Base-by-base conservation (phyloP, 495 filamentous ascomycete species). In the Trichoderma parareesei region DNA sequence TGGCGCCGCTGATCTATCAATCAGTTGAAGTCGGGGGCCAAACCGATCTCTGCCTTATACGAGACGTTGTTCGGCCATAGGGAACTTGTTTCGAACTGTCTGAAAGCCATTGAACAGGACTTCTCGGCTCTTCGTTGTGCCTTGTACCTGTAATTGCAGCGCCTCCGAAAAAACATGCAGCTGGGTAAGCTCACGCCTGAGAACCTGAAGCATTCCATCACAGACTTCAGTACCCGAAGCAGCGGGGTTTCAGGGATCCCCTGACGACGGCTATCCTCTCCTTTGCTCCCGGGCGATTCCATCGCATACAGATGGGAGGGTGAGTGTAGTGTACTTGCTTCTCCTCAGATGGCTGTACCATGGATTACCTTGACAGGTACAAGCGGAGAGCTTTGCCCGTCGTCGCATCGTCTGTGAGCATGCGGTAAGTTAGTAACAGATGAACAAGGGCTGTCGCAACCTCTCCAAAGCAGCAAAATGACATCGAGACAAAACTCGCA, bases 311-410 rank as follows among this genome's bases (percentile, higher is more conserved):
- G 33, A 14, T 57, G 27, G 53, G 53, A 57, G 53, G 53, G 53
- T 57, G 53, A 57, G 33, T 37, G 53, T 57, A 57, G 53, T 57
- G 20, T 57, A 57, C 53, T 35, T 57, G 53, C 18, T 10, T 18
- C 8, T n/a, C 16, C 46, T 27, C 18, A 4, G 5, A 49, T 20
- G 46, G 4, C 20, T 49, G 46, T 49, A 49, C 46, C 46, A 18
- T 18, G n/a, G 40, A 41, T 3, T 49, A 9, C 9, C n/a, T 16
- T 9, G 11, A 13, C 43, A 16, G 14, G 43, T n/a, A 5, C 13
- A 16, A 27, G 18, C 20, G 46, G 16, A 8, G 18, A 18, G 46
- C 4, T 20, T 49, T 41, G 6, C 46, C 46, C 46, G 46, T 18
- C 0, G 9, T 57, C 53, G 48, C 27, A 18, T 57, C 33, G 33